These are phyloP conservation scores for Loxodes magnus DNA, from an alignment of 73 alveolate genomes.

Conservation along the genomic window DNA sequence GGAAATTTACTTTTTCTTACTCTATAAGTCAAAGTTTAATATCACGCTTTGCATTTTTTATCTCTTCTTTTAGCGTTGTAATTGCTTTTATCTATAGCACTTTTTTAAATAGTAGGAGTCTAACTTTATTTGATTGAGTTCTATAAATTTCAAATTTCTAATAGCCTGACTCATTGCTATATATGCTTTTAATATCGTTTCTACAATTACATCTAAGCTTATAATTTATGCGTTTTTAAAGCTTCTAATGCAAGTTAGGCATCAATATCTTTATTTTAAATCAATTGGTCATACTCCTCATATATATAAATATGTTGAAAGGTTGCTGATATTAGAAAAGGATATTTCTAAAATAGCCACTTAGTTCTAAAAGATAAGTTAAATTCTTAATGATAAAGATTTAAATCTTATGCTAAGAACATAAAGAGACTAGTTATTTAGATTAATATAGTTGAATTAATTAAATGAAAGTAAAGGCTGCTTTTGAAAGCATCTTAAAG, in stretches of 20 bases:
- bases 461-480: too few relatives aligned
- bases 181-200: conserved; percentile 1
- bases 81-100: conserved; percentile 7
- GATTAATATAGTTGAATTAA: too few relatives aligned
- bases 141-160: conserved; percentile 21
- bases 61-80: conserved; percentile 26
- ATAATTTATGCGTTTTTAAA: background rate
- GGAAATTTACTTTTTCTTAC: conserved; percentile 14
- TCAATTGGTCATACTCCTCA: conserved; percentile 27
- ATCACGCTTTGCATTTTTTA: conserved; percentile 21
- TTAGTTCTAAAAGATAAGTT: too few relatives aligned
- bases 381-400: too few relatives aligned
- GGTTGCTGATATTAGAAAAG: conserved; percentile 15
- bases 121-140: background rate
- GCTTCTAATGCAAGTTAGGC: conserved; percentile 12
- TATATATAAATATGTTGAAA: conserved; percentile 8
- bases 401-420: too few relatives aligned
- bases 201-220: background rate
- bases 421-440: too few relatives aligned
- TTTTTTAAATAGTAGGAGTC: background rate
- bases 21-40: conserved; percentile 18
- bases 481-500: too few relatives aligned
- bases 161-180: conserved; percentile 30
- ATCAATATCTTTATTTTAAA: conserved; percentile 12
- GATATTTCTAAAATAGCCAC: too few relatives aligned